These are phyloP conservation scores for Neonectria sp. DNA, from an alignment of 2,329 filamentous ascomycete species.

Conservation along the genomic window DNA sequence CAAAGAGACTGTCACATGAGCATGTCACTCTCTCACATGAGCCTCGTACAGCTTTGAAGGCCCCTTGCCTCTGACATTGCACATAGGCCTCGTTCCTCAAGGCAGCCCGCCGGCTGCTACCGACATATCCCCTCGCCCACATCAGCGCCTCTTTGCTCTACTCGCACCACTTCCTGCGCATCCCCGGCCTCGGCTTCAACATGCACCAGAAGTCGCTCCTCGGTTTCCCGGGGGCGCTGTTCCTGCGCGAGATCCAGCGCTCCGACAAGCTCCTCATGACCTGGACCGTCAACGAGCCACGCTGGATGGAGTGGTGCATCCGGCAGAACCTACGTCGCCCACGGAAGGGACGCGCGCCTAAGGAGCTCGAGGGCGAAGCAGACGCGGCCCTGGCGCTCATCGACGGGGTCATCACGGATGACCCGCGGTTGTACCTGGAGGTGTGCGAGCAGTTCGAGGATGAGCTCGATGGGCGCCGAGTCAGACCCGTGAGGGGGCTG, in stretches of 20 bases:
- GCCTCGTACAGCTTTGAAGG: background rate
- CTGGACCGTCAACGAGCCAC: constrained; percentile 90
- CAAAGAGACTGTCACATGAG: background rate
- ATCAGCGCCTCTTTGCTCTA: constrained; percentile 78
- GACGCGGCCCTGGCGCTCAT: constrained; percentile 56
- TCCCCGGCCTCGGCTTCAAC: constrained; percentile 83
- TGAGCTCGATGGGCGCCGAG: constrained; percentile 49
- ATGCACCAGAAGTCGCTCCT: constrained; percentile 79
- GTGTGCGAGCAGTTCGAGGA: constrained; percentile 64
- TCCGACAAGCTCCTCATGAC: constrained; percentile 74
- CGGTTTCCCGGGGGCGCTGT: constrained; percentile 75
- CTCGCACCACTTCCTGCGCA: constrained; percentile 77
- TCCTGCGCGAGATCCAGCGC: constrained; percentile 72
- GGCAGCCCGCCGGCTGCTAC: constrained; percentile 73
- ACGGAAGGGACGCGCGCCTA: constrained; percentile 45
- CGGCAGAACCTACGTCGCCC: constrained; percentile 51
- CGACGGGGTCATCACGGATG: constrained; percentile 90
- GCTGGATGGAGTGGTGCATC: constrained; percentile 87
- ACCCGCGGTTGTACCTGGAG: constrained; percentile 78
- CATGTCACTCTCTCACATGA: background rate
- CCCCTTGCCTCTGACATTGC: background rate
- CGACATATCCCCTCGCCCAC: constrained; percentile 74
- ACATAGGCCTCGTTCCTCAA: constrained; percentile 76
- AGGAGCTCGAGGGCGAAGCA: background rate
- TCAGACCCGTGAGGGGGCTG: constrained; percentile 28